Conservation (phyloP, 768 basidiomycete species). For the Tulasnella sp. region DNA sequence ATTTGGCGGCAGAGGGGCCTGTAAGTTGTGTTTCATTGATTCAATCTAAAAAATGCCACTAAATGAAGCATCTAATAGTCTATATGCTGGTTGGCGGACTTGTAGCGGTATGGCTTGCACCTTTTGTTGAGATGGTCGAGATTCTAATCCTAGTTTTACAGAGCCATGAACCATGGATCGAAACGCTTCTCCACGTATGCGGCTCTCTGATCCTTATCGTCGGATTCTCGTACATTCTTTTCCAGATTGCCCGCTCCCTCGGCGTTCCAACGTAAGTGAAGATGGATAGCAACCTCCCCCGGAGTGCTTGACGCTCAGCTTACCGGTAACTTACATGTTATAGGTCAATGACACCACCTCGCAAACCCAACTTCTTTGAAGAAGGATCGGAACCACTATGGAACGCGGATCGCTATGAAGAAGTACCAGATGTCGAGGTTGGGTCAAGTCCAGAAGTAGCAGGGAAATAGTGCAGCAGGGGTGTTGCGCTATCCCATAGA, state of each 20-base stretch:
- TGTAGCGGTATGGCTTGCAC: neutral
- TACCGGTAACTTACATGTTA: too few relatives aligned
- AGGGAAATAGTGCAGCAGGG: too few relatives aligned
- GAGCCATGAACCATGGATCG: too few relatives aligned
- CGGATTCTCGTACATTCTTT: constrained; percentile 24
- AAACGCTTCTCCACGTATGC: constrained; percentile 26
- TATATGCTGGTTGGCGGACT: constrained; percentile 12
- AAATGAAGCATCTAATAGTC: neutral
- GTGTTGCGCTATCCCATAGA: too few relatives aligned
- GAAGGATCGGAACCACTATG: too few relatives aligned
- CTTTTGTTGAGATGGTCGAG: neutral
- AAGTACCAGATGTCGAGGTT: too few relatives aligned
- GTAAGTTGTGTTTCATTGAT: constrained; percentile 21
- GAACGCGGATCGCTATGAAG: too few relatives aligned
- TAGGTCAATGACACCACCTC: too few relatives aligned
- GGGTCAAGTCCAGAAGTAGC: too few relatives aligned
- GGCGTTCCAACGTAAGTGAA: constrained; percentile 25
- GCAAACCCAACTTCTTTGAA: too few relatives aligned
- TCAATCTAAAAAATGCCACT: neutral
- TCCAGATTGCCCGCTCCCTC: constrained; percentile 24
- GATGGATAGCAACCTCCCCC: too few relatives aligned
- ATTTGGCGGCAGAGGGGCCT: constrained; percentile 27
- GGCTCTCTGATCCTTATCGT: constrained; percentile 24
- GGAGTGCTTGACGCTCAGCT: too few relatives aligned
- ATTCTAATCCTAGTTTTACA: neutral